Percentiles rank a stretch among this genome's conserved stretches.
phyloP scores from a whole-genome alignment of 306 rosid species.

The Oemleria cerasiformis region DNA sequence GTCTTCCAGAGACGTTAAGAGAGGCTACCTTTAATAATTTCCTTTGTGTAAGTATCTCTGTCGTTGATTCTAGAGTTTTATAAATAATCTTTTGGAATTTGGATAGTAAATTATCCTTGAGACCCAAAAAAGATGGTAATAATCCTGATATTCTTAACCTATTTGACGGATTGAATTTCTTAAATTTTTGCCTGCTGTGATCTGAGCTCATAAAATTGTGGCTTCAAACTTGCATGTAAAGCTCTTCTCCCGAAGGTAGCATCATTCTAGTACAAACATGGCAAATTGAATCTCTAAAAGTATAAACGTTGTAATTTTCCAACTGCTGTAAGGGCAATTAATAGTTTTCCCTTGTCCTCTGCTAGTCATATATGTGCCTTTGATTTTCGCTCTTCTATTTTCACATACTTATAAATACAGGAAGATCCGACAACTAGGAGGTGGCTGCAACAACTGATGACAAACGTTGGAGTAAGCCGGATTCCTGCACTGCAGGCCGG shows the following conservation, averaged over 20 bases:
- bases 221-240: background rate
- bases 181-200: background rate
- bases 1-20: conserved; percentile 68
- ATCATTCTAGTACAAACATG: too few relatives aligned
- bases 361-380: background rate
- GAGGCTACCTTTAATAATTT: conserved; percentile 55
- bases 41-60: conserved; percentile 56
- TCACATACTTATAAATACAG: conserved; percentile 21
- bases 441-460: conserved; percentile 71
- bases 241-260: too few relatives aligned
- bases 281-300: too few relatives aligned
- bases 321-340: background rate
- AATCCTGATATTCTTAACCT: background rate
- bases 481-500: conserved; percentile 49
- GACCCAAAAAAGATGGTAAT: too few relatives aligned
- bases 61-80: background rate
- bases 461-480: conserved; percentile 52
- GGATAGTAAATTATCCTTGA: background rate
- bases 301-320: too few relatives aligned
- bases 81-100: background rate
- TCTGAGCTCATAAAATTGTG: background rate
- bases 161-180: background rate
- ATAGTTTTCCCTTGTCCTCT: background rate
- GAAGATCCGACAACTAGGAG: conserved; percentile 73
- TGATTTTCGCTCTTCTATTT: background rate